Base-by-base conservation (phyloP, 2,329 filamentous ascomycete genomes). In the Penicillium glabrum region DNA sequence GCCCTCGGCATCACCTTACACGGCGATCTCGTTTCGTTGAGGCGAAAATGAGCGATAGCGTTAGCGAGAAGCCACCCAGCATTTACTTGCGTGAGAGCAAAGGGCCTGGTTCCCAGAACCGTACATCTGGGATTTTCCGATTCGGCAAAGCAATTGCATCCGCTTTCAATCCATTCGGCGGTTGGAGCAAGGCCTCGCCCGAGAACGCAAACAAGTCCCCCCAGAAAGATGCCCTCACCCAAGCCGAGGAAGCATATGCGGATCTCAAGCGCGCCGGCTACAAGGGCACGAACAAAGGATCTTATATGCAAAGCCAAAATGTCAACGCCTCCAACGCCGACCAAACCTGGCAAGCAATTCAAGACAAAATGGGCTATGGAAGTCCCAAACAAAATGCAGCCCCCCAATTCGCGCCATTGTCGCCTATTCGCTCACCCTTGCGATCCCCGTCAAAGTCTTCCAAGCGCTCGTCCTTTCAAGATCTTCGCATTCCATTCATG, bases 1-100 rank as follows among this genome's bases (percentile, higher is more conserved):
- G 65, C 44, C 63, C 61, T 48, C 69, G 67, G 57, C 31, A 70
- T 59, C 70, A 75, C 57, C 70, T 76, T 58, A 75, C 64, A 79
- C 85, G 77, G 71, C 86, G 75, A 80, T 96, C 83, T 67, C 88
- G 77, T 53, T 89, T 89, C 63, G 74, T 83, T 37, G 92, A 96
- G 75, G 92, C 89, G 41, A 93, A 89, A 67, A 93, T 96, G 90
- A 91, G 88, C 68, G 90, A 96, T 73, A 86, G 89, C 62, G 80
- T 84, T 31, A 93, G 89, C 68, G 82, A 85, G 57, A 83, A 81
- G 57, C 91, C 91, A 27, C 90, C 90, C 0, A 80, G 83, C 45
- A 81, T 85, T 41, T 92, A 89, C 72, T 80, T 89, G 43, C 85
- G 76, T 7, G 69, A 74, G 13, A 56, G 62, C 11, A 68, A 67